These are phyloP conservation scores for Ampelocalamus luodianensis DNA, from an alignment of 176 grass and related monocot species.

Conservation along the genomic window DNA sequence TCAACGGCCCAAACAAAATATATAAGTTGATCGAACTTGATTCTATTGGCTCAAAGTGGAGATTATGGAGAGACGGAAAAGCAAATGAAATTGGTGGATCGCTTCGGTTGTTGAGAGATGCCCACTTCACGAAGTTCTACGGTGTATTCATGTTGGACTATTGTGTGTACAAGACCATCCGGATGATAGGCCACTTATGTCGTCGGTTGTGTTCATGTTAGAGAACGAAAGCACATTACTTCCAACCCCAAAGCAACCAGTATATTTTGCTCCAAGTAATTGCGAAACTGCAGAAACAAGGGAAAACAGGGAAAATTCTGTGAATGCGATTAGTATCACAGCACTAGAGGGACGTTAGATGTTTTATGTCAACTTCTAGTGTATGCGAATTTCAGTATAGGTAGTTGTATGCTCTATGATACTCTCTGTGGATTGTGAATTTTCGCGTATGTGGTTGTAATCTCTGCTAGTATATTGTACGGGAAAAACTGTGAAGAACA, in stretches of 20 bases:
- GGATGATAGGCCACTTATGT: slow-evolving; percentile 48
- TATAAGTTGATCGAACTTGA: not conserved
- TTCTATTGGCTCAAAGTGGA: slow-evolving; percentile 44
- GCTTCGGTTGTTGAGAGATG: slow-evolving; percentile 24
- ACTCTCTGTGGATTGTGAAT: too few relatives aligned
- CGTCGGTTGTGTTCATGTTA: slow-evolving; percentile 52
- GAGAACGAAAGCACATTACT: slow-evolving; percentile 36
- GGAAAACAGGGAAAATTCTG: not conserved
- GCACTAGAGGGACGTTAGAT: slow-evolving; percentile 27
- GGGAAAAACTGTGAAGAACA: too few relatives aligned
- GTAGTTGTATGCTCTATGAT: not conserved
- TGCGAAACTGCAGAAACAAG: not conserved
- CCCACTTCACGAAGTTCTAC: slow-evolving; percentile 23
- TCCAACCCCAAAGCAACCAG: slow-evolving; percentile 40
- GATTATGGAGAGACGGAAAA: slow-evolving; percentile 50
- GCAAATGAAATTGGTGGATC: slow-evolving; percentile 27
- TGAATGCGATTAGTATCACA: not conserved
- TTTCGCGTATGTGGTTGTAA: too few relatives aligned
- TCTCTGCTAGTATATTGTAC: too few relatives aligned
- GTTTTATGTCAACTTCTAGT: not conserved
- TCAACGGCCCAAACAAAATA: not conserved
- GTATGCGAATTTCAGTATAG: not conserved
- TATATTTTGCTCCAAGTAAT: slow-evolving; percentile 32
- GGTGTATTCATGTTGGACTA: slow-evolving; percentile 54
- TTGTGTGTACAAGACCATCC: slow-evolving; percentile 65